Evolutionary conservation across 1,284 basidiomycete genomes (phyloP).

Genomic region (Ganoderma multipileum): DNA sequence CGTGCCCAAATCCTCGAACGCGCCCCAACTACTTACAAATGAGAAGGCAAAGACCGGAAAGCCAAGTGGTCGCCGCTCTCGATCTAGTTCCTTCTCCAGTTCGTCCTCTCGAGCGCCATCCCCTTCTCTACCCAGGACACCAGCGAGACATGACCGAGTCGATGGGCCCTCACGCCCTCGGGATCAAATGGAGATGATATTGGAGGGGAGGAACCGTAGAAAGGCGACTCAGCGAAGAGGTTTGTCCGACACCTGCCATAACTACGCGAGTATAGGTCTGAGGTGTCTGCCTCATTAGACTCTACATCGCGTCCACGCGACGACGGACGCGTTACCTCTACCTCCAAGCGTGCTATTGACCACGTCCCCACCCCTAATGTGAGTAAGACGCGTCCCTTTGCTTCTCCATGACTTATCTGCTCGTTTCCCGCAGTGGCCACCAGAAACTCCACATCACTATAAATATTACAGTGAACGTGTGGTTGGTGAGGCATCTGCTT

Average conservation of each 20-base stretch:
- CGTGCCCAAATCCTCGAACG: slow-evolving; percentile 14
- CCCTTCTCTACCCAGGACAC: slow-evolving; percentile 44
- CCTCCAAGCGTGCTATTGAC: slow-evolving; percentile 39
- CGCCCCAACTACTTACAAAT: slow-evolving; percentile 1
- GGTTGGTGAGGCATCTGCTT: slow-evolving; percentile 37
- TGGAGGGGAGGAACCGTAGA: slow-evolving; percentile 68
- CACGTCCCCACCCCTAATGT: slow-evolving; percentile 41
- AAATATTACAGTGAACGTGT: slow-evolving; percentile 42
- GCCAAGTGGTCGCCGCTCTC: slow-evolving; percentile 43
- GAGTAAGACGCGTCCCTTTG: slow-evolving; percentile 31
- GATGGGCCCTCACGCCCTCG: slow-evolving; percentile 60
- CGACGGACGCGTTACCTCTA: slow-evolving; percentile 48
- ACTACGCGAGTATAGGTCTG: neutral
- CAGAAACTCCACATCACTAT: slow-evolving; percentile 43
- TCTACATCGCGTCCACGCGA: slow-evolving; percentile 64
- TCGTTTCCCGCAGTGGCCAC: slow-evolving; percentile 12
- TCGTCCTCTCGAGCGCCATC: slow-evolving; percentile 39
- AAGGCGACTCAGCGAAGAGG: slow-evolving; percentile 53
- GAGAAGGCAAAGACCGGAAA: neutral
- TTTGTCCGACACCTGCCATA: slow-evolving; percentile 20
- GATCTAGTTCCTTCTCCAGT: slow-evolving; percentile 58
- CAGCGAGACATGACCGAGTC: slow-evolving; percentile 63
- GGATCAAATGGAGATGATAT: slow-evolving; percentile 75
- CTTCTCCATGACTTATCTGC: slow-evolving; percentile 2
- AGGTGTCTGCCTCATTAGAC: slow-evolving; percentile 34